phyloP scores from a whole-genome alignment of 805 yeast species.

The Candida tammaniensis region DNA sequence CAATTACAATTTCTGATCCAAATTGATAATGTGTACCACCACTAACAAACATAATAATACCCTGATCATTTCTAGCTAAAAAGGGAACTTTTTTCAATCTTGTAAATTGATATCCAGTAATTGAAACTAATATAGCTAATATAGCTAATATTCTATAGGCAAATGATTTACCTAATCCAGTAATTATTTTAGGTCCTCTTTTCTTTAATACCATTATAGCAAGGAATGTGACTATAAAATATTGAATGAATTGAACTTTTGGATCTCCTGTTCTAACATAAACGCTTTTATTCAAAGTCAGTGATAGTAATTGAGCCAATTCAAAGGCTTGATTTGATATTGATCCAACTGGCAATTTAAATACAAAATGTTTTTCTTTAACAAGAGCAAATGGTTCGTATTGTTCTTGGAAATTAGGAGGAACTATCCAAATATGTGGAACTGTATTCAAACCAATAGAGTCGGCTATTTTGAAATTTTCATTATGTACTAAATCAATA shows the following conservation, averaged over 20 bases:
- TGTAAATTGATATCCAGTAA: conserved; percentile 66
- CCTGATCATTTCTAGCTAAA: conserved; percentile 49
- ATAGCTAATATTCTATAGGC: conserved; percentile 30
- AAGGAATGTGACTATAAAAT: conserved; percentile 45
- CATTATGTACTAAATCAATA: conserved; percentile 46
- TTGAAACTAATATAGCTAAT: conserved; percentile 40
- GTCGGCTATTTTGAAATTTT: conserved; percentile 41
- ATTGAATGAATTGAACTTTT: conserved; percentile 36
- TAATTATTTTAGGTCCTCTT: conserved; percentile 31
- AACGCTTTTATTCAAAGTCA: conserved; percentile 42
- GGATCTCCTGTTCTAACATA: conserved; percentile 42
- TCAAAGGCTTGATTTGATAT: conserved; percentile 39
- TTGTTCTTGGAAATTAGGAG: conserved; percentile 38
- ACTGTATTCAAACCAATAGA: conserved; percentile 45
- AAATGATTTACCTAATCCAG: conserved; percentile 13
- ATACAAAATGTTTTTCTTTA: conserved; percentile 29
- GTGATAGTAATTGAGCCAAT: conserved; percentile 54
- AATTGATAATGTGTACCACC: conserved; percentile 70
- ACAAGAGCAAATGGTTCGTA: conserved; percentile 20
- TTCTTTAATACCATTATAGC: conserved; percentile 49
- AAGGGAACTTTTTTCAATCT: conserved; percentile 62
- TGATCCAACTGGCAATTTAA: conserved; percentile 34
- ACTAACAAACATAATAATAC: conserved; percentile 54
- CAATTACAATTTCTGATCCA: conserved; percentile 61
- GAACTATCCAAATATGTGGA: conserved; percentile 69